These are phyloP conservation scores for Tolypocladium album DNA, from an alignment of 2,329 filamentous ascomycete species.

Conservation along the genomic window DNA sequence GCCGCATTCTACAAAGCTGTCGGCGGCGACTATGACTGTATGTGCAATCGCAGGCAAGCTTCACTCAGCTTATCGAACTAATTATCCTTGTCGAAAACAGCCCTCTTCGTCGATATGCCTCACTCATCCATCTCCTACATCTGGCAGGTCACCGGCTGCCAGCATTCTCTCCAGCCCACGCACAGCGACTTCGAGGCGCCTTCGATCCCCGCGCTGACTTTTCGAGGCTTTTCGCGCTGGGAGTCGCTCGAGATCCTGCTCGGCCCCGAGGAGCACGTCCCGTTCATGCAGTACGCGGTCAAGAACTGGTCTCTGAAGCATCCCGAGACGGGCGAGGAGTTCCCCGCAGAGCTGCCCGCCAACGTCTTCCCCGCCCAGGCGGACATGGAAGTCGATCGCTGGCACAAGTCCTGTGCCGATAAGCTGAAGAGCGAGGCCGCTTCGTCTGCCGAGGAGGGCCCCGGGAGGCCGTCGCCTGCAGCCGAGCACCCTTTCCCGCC, in stretches of 20 bases:
- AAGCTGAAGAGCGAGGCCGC: conserved; percentile 54
- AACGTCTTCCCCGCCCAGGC: conserved; percentile 60
- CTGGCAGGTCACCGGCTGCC: conserved; percentile 83
- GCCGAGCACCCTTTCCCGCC: conserved; percentile 16
- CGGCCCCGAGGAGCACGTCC: conserved; percentile 77
- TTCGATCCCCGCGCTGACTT: conserved; percentile 71
- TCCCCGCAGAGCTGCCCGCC: conserved; percentile 47
- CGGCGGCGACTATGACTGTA: conserved; percentile 65
- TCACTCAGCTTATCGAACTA: neutral
- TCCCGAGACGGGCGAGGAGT: conserved; percentile 59
- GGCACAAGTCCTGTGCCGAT: conserved; percentile 72
- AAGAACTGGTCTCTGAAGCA: conserved; percentile 66
- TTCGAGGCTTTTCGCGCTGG: conserved; percentile 83
- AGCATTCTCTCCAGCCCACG: conserved; percentile 73
- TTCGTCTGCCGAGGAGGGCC: conserved; percentile 5
- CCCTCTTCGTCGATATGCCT: conserved; percentile 68
- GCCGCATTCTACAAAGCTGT: conserved; percentile 68
- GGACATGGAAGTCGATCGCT: conserved; percentile 71
- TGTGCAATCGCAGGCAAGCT: conserved; percentile 6
- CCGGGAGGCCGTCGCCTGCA: conserved; percentile 9
- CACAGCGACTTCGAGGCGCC: conserved; percentile 64
- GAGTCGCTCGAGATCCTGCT: conserved; percentile 84
- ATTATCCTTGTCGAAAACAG: conserved; percentile 19
- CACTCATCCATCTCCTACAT: conserved; percentile 75
- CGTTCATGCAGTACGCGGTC: conserved; percentile 72